Evolutionary conservation across 2,329 filamentous ascomycete genomes (phyloP).

Genomic region (Colletotrichum magnum): DNA sequence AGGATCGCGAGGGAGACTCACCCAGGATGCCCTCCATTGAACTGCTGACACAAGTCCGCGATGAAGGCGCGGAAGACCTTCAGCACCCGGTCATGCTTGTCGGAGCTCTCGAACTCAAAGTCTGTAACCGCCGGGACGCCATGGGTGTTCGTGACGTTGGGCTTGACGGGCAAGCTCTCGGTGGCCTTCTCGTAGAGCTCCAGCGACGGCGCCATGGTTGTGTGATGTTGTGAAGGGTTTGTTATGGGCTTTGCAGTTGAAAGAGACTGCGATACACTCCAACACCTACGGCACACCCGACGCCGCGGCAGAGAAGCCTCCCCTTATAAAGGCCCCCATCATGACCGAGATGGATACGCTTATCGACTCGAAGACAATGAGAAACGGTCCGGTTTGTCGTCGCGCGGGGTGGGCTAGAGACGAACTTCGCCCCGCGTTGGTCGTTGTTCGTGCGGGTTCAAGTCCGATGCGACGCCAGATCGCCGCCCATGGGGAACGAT

Average conservation of each 20-base stretch:
- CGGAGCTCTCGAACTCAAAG: slow-evolving; percentile 26
- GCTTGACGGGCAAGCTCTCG: slow-evolving; percentile 27
- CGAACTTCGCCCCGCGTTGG: neutral
- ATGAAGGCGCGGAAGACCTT: slow-evolving; percentile 74
- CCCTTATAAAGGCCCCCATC: slow-evolving; percentile 20
- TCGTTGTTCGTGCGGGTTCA: neutral
- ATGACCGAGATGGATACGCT: no score
- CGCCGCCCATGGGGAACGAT: slow-evolving; percentile 13
- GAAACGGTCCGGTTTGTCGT: neutral
- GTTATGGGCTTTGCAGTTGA: neutral
- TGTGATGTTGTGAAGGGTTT: neutral
- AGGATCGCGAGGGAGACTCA: slow-evolving; percentile 49
- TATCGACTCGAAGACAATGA: neutral
- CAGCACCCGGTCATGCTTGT: slow-evolving; percentile 57
- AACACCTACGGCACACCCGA: neutral
- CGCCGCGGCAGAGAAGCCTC: neutral
- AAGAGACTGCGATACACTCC: neutral
- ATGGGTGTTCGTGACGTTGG: slow-evolving; percentile 18
- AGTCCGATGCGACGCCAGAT: slow-evolving; percentile 23
- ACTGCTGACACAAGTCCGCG: slow-evolving; percentile 78
- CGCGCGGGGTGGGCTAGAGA: neutral
- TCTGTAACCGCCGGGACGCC: slow-evolving; percentile 17
- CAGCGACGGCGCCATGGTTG: slow-evolving; percentile 35
- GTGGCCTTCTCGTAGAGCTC: slow-evolving; percentile 35
- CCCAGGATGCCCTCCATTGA: slow-evolving; percentile 79